phyloP scores from a whole-genome alignment of 2,329 filamentous ascomycete species.

The Colletotrichum karsti region DNA sequence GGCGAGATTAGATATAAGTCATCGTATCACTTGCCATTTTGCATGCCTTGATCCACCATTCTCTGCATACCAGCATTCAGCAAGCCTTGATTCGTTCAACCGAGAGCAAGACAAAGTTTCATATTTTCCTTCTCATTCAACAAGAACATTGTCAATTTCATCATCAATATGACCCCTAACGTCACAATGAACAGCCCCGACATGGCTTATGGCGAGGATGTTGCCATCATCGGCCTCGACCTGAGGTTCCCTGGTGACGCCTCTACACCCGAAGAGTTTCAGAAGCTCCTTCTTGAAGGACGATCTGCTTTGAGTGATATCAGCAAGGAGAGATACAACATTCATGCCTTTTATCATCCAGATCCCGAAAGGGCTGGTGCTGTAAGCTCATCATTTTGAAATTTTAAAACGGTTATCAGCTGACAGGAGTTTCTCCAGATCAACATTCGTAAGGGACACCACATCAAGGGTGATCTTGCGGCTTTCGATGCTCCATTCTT shows the following conservation, averaged over 20 bases:
- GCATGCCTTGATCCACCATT: not conserved
- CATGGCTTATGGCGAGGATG: not conserved
- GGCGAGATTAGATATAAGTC: not conserved
- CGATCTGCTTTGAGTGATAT: not conserved
- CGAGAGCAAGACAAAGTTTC: not conserved
- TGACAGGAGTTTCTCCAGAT: not conserved
- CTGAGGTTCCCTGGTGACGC: not conserved
- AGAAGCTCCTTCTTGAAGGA: not conserved
- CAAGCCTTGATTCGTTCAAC: not conserved
- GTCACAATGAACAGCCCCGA: not conserved
- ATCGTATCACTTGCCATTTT: not conserved
- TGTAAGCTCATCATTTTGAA: no score
- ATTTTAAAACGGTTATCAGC: no score
- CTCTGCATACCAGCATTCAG: not conserved
- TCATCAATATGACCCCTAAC: not conserved
- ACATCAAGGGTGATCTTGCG: slow-evolving; percentile 35
- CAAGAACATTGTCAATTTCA: not conserved
- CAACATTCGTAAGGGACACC: slow-evolving; percentile 29
- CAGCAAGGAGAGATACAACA: not conserved
- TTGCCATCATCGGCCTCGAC: not conserved
- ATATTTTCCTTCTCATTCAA: not conserved
- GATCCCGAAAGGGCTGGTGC: not conserved
- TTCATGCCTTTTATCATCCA: not conserved
- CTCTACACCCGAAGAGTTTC: not conserved
- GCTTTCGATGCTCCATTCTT: slow-evolving; percentile 33